These are phyloP conservation scores for Beta vulgaris DNA, from an alignment of 148 eudicot genomes.

Conservation along the genomic window DNA sequence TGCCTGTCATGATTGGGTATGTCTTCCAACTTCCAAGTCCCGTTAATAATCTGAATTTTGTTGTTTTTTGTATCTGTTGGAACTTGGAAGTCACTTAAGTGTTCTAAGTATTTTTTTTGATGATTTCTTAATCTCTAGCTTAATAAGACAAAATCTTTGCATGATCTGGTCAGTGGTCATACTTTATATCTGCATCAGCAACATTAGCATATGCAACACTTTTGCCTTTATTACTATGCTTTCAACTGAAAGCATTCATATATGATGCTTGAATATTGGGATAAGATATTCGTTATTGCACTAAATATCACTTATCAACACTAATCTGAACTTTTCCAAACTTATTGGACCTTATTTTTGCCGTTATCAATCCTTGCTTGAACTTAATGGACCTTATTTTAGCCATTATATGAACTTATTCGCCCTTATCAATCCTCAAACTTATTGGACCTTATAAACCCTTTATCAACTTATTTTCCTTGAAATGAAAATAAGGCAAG, in stretches of 20 bases:
- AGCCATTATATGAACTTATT: too few species aligned
- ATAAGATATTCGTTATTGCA: neutral
- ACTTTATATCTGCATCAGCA: neutral
- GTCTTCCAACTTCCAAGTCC: slow-evolving; percentile 20
- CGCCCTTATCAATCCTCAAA: too few species aligned
- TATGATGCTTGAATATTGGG: neutral
- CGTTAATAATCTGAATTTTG: neutral
- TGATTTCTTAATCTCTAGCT: neutral
- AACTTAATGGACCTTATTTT: too few species aligned
- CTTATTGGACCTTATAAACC: too few species aligned
- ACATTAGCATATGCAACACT: neutral
- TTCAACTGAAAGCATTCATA: neutral
- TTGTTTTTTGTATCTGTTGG: neutral
- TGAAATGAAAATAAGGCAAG: too few species aligned
- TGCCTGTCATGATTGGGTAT: slow-evolving; percentile 93
- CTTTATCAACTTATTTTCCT: too few species aligned
- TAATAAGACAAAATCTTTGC: neutral
- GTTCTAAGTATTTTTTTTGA: neutral
- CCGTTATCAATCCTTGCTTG: too few species aligned
- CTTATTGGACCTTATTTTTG: too few species aligned
- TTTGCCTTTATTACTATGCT: neutral
- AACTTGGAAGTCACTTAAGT: neutral
- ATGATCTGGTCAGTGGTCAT: neutral
- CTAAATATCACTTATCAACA: too few species aligned
- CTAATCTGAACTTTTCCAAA: too few species aligned